Base-by-base conservation (phyloP, 2,329 filamentous ascomycete species). In the Fusarium subtropicale region DNA sequence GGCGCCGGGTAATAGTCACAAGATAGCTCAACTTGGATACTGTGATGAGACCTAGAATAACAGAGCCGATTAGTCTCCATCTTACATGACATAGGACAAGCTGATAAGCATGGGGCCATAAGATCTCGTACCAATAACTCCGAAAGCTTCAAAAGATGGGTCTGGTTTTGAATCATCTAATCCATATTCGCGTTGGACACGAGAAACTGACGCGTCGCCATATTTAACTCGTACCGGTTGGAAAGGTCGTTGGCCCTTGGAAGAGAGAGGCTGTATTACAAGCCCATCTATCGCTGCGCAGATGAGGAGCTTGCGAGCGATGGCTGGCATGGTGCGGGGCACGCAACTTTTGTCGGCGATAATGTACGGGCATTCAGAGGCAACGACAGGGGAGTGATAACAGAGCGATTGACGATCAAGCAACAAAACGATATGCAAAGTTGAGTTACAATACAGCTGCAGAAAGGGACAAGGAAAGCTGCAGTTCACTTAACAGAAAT, bases 241-340 rank as follows among this genome's bases (percentile, higher is more conserved):
- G 56, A 82, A 77, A 28, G 86, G 80, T 39, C 83, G 79, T 77
- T 87, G 85, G 75, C 89, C 86, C 75, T 88, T 89, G 56, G 83
- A 80, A 20, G 87, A 84, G 31, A 91, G 82, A 28, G 92, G 90
- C 75, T 96, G 92, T 45, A 97, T 85, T 68, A 97, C 84, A 54
- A 97, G 85, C 60, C 94, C 94, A 76, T 97, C 94, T 56, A 91
- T 88, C 28, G 93, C 90, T 57, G 94, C 93, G 79, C 91, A 91
- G 71, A 97, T 88, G 69, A 94, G 78, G 57, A 97, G 82, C 81
- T 96, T 97, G 77, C 92, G 91, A 62, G 92, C 89, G 64, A 97
- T 83, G 70, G 87, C 86, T 58, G 93, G 90, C 93, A 97, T 96
- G 59, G 68, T 79, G 74, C 69, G 67, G 54, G 61, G 51, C 58